Evolutionary conservation across 768 basidiomycete genomes (phyloP).

Genomic region (Suillus plorans): DNA sequence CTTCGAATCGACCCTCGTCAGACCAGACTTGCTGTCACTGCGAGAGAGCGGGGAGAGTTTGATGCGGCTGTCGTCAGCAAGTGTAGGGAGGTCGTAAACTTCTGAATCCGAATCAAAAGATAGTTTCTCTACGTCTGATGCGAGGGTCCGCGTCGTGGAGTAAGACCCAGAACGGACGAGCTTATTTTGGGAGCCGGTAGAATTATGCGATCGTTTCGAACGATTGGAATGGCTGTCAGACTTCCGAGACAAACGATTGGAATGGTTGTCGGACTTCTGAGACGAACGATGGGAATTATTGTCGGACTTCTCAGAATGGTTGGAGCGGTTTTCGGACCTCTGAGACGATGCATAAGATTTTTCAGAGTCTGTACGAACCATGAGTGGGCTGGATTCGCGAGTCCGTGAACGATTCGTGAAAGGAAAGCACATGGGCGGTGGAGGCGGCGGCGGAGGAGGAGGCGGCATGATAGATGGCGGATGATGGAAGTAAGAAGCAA

Average conservation of each 20-base stretch:
- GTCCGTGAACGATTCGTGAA: slow-evolving; percentile 37
- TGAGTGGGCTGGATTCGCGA: slow-evolving; percentile 30
- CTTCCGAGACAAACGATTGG: slow-evolving; percentile 23
- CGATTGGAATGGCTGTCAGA: slow-evolving; percentile 18
- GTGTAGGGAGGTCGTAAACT: slow-evolving; percentile 43
- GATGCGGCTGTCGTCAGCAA: slow-evolving; percentile 36
- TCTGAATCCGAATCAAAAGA: slow-evolving; percentile 64
- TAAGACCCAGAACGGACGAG: slow-evolving; percentile 42
- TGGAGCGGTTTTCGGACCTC: slow-evolving; percentile 26
- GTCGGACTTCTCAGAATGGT: slow-evolving; percentile 25
- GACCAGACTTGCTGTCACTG: slow-evolving; percentile 37
- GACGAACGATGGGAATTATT: slow-evolving; percentile 26
- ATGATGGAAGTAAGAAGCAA: slow-evolving; percentile 17
- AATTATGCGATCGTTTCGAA: slow-evolving; percentile 23
- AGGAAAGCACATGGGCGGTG: slow-evolving; percentile 61
- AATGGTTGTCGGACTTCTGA: slow-evolving; percentile 22
- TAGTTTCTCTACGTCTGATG: slow-evolving; percentile 46
- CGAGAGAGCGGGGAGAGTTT: slow-evolving; percentile 44
- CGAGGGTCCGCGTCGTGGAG: slow-evolving; percentile 41
- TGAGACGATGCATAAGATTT: slow-evolving; percentile 46
- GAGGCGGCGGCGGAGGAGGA: slow-evolving; percentile 43
- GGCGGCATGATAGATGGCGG: slow-evolving; percentile 44
- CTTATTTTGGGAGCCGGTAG: slow-evolving; percentile 14
- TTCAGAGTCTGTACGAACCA: slow-evolving; percentile 35
- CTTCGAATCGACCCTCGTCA: slow-evolving; percentile 57